Percentiles rank a stretch among this genome's conserved stretches.
Conservation (phyloP, 768 basidiomycete genomes). For the Auricularia cornea region DNA sequence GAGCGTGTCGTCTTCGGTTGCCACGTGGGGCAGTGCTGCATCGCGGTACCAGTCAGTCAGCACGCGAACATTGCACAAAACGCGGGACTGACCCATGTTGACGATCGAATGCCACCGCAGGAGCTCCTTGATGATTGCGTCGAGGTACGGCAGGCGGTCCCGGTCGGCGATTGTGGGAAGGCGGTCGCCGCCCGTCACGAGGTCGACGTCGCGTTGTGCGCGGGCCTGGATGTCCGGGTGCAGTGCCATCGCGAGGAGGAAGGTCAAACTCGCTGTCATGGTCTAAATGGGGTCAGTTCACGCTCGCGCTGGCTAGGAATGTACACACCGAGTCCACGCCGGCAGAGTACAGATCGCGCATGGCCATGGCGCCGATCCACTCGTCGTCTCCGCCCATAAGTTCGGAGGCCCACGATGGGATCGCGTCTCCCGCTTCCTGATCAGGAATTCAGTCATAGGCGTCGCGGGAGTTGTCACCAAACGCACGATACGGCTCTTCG, state of each 20-base stretch:
- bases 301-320: no score
- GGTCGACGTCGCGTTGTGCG: neutral
- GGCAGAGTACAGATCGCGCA: no score
- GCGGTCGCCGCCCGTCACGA: neutral
- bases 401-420: no score
- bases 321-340: no score
- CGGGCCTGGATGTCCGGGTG: neutral
- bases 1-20: conserved; percentile 1
- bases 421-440: no score
- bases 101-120: neutral
- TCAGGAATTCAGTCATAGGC: no score
- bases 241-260: neutral
- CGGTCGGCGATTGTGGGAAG: neutral
- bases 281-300: no score
- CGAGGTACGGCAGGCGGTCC: neutral
- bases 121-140: neutral
- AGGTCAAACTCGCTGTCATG: neutral
- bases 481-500: conserved; percentile 9
- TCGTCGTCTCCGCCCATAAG: no score
- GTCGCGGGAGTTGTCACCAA: no score
- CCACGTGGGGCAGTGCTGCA: neutral
- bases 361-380: no score
- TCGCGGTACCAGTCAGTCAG: neutral
- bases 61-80: neutral
- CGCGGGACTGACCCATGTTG: neutral